These are phyloP conservation scores for Ascocoryne sarcoides DNA, from an alignment of 2,329 filamentous ascomycete genomes.

Conservation along the genomic window DNA sequence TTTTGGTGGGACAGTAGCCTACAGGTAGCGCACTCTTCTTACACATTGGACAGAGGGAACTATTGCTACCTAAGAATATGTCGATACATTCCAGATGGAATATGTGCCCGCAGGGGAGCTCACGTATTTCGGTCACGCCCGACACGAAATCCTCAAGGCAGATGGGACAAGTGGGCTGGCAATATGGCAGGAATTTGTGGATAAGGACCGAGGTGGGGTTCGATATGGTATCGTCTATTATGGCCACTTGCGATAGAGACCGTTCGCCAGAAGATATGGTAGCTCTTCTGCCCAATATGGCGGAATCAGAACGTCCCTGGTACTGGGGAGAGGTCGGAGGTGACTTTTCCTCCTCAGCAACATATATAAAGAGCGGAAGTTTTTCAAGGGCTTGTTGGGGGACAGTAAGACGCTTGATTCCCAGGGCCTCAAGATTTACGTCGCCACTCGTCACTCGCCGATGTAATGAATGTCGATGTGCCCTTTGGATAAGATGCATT, in stretches of 20 bases:
- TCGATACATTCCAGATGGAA: conserved; percentile 93
- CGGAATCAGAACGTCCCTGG: background rate
- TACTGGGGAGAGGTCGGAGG: conserved; percentile 29
- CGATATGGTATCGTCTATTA: conserved; percentile 12
- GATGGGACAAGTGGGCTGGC: conserved; percentile 81
- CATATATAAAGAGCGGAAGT: conserved; percentile 74
- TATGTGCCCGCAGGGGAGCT: conserved; percentile 84
- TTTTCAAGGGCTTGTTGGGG: conserved; percentile 61
- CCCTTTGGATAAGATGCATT: conserved; percentile 72
- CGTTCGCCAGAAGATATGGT: conserved; percentile 1
- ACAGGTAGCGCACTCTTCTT: conserved; percentile 71
- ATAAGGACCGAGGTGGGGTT: conserved; percentile 8
- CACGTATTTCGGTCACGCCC: conserved; percentile 63
- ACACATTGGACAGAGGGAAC: conserved; percentile 84
- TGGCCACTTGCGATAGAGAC: conserved; percentile 3
- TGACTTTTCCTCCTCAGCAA: conserved; percentile 40
- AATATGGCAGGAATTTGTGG: conserved; percentile 39
- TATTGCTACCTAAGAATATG: conserved; percentile 66
- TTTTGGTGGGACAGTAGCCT: conserved; percentile 53
- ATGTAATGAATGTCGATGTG: conserved; percentile 58
- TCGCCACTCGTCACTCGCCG: conserved; percentile 68
- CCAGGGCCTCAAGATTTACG: conserved; percentile 76
- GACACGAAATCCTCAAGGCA: conserved; percentile 75
- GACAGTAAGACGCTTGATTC: conserved; percentile 74
- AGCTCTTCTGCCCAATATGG: conserved; percentile 1